Conservation (phyloP, 306 rosid genomes). For the Alnus glutinosa region DNA sequence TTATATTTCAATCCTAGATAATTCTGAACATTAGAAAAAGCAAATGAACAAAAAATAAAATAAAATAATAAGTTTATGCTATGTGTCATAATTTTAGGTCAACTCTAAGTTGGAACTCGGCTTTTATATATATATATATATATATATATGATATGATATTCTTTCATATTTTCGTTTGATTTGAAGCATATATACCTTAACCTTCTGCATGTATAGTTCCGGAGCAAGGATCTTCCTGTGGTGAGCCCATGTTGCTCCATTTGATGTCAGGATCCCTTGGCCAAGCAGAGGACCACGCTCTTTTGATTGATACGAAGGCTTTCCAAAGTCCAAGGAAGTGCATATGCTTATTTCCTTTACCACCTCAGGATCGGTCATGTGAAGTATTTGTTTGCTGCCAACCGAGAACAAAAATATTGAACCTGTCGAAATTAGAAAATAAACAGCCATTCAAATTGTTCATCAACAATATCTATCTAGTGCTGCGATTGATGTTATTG, state of each 20-base stretch:
- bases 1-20: too few relatives aligned
- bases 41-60: too few relatives aligned
- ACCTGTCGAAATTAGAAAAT: constrained; percentile 23
- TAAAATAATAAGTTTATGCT: too few relatives aligned
- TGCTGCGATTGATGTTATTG: not conserved
- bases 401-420: constrained; percentile 36
- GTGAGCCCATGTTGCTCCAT: constrained; percentile 39
- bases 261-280: constrained; percentile 42
- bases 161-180: not conserved
- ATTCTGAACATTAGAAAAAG: too few relatives aligned
- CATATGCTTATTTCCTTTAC: constrained; percentile 36
- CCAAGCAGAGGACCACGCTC: constrained; percentile 43
- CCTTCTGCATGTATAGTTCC: constrained; percentile 47
- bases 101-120: too few relatives aligned
- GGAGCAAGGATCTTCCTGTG: constrained; percentile 56
- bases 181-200: constrained; percentile 35
- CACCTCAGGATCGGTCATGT: constrained; percentile 31
- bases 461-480: not conserved
- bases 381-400: constrained; percentile 42
- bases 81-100: too few relatives aligned
- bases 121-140: too few relatives aligned
- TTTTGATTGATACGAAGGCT: constrained; percentile 34
- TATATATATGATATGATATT: too few relatives aligned
- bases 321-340: constrained; percentile 46
- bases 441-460: not conserved